Evolutionary conservation across 1,139 yeast genomes (phyloP).

Genomic region (Scheffersomyces insectosa): DNA sequence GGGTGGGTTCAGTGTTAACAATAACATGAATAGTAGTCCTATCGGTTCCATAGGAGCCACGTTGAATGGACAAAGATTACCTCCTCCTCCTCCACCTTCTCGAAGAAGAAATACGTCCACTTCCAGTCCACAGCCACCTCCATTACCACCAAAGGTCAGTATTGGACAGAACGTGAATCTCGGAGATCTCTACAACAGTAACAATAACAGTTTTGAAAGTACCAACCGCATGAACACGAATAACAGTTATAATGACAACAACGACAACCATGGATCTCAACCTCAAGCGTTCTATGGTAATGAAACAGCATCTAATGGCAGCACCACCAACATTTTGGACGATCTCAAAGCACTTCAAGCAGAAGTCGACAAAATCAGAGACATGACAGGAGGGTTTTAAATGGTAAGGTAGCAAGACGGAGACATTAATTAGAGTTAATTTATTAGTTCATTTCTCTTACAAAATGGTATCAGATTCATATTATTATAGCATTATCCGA

Average conservation of each 20-base stretch:
- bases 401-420: neutral
- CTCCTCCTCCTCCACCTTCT: slow-evolving; percentile 50
- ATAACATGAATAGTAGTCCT: neutral
- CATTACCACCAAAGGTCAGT: slow-evolving; percentile 35
- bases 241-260: neutral
- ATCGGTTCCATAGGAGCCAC: too few relatives aligned
- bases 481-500: too few relatives aligned
- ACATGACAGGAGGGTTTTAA: slow-evolving; percentile 51
- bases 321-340: slow-evolving; percentile 55
- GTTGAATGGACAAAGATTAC: slow-evolving; percentile 10
- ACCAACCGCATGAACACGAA: slow-evolving; percentile 5
- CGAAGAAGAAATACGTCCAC: slow-evolving; percentile 30
- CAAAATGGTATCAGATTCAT: too few relatives aligned
- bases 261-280: neutral
- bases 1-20: neutral
- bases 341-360: slow-evolving; percentile 63
- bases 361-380: slow-evolving; percentile 58
- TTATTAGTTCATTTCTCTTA: neutral
- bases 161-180: neutral
- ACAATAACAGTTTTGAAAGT: slow-evolving; percentile 9
- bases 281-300: slow-evolving; percentile 10
- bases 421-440: too few relatives aligned
- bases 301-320: slow-evolving; percentile 22
- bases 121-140: slow-evolving; percentile 24
- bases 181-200: slow-evolving; percentile 1